Base-by-base conservation (phyloP, 225 moss, liverwort and hornwort species). In the Anthoceros angustus region DNA sequence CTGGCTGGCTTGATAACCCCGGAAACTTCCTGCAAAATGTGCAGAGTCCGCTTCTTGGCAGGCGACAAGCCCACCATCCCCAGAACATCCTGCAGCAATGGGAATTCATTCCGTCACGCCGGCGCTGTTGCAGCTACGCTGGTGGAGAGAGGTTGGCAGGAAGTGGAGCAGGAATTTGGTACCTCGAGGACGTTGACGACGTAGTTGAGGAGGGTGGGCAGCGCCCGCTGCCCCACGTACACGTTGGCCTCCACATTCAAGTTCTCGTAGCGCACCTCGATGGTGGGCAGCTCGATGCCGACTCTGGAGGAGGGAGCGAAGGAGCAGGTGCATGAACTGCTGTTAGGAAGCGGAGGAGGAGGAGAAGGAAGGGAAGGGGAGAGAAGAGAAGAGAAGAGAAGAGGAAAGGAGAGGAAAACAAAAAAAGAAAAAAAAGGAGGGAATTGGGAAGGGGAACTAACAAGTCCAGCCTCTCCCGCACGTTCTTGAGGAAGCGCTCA, bases 391-490 rank as follows among this genome's bases (percentile, higher is more conserved):
- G n/a, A n/a, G n/a, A n/a, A n/a, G n/a, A n/a, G n/a, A n/a, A n/a
- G n/a, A n/a, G n/a, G 32, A 32, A 32, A 32, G 4, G 32, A 32
- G 32, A 32, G 4, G 32, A 32, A 32, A n/a, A n/a, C n/a, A 32
- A 32, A 32, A 32, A 4, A 32, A 32, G 4, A 4, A 32, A 32
- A 32, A 32, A 32, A 63, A 60, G 23, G 8, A 18, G 23, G 23
- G 11, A 23, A 14, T 5, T 25, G 7, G 4, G 21, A 25, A 23
- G 18, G 23, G 39, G 23, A 25, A 62, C 71, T 60, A 55, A 75
- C 88, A 66, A 74, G 74, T 87, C 82, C 12, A 92, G 66, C 4
- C 92, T 80, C n/a, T 77, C 79, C 10, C 84, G 84, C 43, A 92
- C 71, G 74, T 72, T 79, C 4, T 55, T 64, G 46, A 88, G 41